Evolutionary conservation across 305 asterid species (phyloP).

Genomic region (Salvia sclarea): DNA sequence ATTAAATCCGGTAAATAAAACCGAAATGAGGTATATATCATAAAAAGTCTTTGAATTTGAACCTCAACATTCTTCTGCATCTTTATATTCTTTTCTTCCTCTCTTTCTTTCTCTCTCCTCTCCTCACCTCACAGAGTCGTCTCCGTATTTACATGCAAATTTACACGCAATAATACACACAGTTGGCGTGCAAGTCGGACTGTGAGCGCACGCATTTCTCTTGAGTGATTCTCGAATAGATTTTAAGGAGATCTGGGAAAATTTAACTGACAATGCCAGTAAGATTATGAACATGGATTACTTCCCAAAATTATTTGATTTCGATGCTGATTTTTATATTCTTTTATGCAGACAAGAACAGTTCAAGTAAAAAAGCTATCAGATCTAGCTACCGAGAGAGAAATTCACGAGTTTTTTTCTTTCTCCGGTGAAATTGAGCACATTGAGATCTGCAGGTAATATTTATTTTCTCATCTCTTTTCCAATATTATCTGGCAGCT

Average conservation of each 20-base stretch:
- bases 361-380: constrained; percentile 76
- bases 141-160: constrained; percentile 26
- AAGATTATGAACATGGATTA: constrained; percentile 7
- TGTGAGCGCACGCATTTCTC: neutral
- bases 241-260: constrained; percentile 23
- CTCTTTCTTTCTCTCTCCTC: neutral
- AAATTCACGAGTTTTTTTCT: constrained; percentile 92
- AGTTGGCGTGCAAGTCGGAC: neutral
- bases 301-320: constrained; percentile 9
- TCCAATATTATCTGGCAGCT: neutral
- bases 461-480: constrained; percentile 2
- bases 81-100: neutral
- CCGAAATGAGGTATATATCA: constrained; percentile 26
- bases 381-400: constrained; percentile 93
- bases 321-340: neutral
- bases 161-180: constrained; percentile 1
- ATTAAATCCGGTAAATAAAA: constrained; percentile 20
- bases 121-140: neutral
- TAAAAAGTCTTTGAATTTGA: constrained; percentile 36
- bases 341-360: constrained; percentile 52
- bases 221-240: constrained; percentile 16
- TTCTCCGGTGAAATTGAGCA: constrained; percentile 92
- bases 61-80: constrained; percentile 36
- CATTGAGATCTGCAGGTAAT: constrained; percentile 73
- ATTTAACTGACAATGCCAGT: constrained; percentile 44